phyloP scores from a whole-genome alignment of 2,329 filamentous ascomycete genomes.

The Ceratocystis ficicola region DNA sequence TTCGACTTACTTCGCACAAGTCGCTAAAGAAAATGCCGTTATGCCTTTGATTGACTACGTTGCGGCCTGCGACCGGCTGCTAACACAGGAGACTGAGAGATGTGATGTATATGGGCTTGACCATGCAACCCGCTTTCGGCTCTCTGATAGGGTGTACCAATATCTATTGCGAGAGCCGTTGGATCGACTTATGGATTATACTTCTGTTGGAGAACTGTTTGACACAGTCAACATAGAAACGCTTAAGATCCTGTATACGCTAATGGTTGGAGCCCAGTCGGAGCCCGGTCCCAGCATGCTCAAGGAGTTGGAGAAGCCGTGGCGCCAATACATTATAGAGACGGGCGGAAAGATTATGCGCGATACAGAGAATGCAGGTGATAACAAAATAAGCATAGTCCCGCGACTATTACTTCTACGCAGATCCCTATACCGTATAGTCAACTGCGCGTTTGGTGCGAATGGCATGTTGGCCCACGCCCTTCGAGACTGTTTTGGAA shows the following conservation, averaged over 20 bases:
- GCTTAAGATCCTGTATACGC: constrained; percentile 62
- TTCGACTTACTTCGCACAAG: constrained; percentile 53
- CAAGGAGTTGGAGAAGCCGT: constrained; percentile 56
- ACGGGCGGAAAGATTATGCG: constrained; percentile 68
- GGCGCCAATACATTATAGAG: constrained; percentile 64
- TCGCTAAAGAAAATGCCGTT: constrained; percentile 53
- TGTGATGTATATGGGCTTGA: constrained; percentile 76
- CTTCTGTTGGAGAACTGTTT: constrained; percentile 60
- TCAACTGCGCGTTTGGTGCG: constrained; percentile 62
- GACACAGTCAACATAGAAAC: constrained; percentile 56
- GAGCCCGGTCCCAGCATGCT: constrained; percentile 51
- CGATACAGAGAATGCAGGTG: constrained; percentile 62
- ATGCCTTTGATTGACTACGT: constrained; percentile 65
- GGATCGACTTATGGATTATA: constrained; percentile 50
- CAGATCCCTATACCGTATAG: constrained; percentile 61
- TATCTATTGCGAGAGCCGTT: constrained; percentile 59
- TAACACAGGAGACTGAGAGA: constrained; percentile 59
- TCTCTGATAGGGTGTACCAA: constrained; percentile 61
- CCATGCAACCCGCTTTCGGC: constrained; percentile 63
- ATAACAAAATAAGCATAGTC: constrained; percentile 81
- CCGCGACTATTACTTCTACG: constrained; percentile 70
- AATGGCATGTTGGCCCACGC: constrained; percentile 66
- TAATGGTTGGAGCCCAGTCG: constrained; percentile 42
- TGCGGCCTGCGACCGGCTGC: constrained; percentile 51
- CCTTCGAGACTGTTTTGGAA: constrained; percentile 73